Conservation (phyloP, 2,329 filamentous ascomycete genomes). For the Leptographium galeiforme region DNA sequence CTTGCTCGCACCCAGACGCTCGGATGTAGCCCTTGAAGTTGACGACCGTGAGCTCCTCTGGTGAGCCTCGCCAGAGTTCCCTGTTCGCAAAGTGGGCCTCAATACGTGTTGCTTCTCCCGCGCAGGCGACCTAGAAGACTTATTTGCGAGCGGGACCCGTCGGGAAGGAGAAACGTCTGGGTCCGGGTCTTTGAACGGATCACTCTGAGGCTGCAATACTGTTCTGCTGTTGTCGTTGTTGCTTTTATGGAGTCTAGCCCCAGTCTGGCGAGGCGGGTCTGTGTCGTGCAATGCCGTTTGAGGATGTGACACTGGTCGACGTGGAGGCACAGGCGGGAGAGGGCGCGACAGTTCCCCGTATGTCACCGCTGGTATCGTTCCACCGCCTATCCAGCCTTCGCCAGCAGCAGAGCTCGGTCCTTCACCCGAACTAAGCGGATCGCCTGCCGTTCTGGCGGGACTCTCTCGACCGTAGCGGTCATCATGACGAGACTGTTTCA, state of each 20-base stretch:
- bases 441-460: too few species aligned
- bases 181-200: background rate
- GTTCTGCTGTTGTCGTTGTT: background rate
- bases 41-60: constrained; percentile 25
- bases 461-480: constrained; percentile 13
- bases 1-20: constrained; percentile 43
- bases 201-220: background rate
- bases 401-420: background rate
- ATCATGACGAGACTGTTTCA: constrained; percentile 51
- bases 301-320: constrained; percentile 38
- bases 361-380: constrained; percentile 66
- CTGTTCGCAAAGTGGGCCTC: constrained; percentile 45
- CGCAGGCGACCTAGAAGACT: constrained; percentile 31
- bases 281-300: constrained; percentile 36
- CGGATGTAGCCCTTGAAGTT: constrained; percentile 26
- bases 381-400: constrained; percentile 60
- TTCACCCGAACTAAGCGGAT: background rate
- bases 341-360: constrained; percentile 68
- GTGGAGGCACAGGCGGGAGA: constrained; percentile 29
- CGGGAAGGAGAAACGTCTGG: background rate
- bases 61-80: constrained; percentile 29
- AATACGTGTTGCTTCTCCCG: constrained; percentile 46
- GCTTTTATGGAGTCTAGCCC: background rate
- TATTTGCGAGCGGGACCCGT: constrained; percentile 3
- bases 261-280: constrained; percentile 23